Evolutionary conservation across 2,329 filamentous ascomycete species (phyloP).

Genomic region (Conoideocrella luteorostrata): DNA sequence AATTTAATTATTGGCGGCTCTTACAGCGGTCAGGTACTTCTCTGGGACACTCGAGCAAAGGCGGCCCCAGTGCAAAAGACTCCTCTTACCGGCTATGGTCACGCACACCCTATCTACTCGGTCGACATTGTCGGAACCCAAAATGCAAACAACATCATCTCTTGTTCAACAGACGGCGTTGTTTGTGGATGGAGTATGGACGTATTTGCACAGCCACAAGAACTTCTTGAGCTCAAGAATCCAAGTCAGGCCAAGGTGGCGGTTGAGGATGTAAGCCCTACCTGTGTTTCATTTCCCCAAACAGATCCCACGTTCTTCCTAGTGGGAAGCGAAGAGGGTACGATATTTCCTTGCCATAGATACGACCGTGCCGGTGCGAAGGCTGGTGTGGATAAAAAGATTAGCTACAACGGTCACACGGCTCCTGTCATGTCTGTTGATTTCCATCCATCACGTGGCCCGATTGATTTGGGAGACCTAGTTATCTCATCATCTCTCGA

Average conservation of each 20-base stretch:
- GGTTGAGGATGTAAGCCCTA: constrained; percentile 90
- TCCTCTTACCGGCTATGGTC: constrained; percentile 86
- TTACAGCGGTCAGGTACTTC: constrained; percentile 90
- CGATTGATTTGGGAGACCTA: constrained; percentile 88
- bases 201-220: constrained; percentile 94
- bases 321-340: constrained; percentile 92
- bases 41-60: constrained; percentile 93
- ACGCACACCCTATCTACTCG: constrained; percentile 94
- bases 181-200: constrained; percentile 97
- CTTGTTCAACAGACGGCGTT: constrained; percentile 90
- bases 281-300: constrained; percentile 88
- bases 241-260: constrained; percentile 69
- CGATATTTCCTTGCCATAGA: constrained; percentile 91
- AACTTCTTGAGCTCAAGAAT: constrained; percentile 80
- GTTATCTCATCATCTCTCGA: constrained; percentile 89
- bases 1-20: constrained; percentile 94
- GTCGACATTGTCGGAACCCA: constrained; percentile 95
- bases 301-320: constrained; percentile 97
- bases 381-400: constrained; percentile 83
- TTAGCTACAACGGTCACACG: constrained; percentile 83
- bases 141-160: constrained; percentile 98
- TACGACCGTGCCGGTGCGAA: constrained; percentile 97
- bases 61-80: constrained; percentile 92
- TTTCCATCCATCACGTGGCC: constrained; percentile 88
- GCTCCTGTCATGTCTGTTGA: constrained; percentile 94